phyloP scores from a whole-genome alignment of 2,329 filamentous ascomycete species.

The Chaetomiaceae sp. region DNA sequence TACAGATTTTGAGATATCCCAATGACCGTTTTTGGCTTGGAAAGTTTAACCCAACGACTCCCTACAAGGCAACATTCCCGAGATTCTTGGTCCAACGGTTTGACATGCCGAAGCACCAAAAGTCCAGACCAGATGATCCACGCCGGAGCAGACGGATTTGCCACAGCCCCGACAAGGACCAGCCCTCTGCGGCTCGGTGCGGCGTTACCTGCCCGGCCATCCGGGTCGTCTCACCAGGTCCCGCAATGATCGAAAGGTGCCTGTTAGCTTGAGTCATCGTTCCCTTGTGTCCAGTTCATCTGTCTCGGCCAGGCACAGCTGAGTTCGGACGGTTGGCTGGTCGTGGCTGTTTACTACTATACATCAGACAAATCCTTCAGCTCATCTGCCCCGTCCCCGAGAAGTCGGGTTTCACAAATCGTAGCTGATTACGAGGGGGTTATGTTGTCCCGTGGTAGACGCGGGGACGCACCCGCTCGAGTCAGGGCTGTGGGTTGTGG shows the following conservation, averaged over 20 bases:
- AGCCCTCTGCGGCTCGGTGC: conserved; percentile 1
- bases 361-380: neutral
- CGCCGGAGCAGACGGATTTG: neutral
- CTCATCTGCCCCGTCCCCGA: neutral
- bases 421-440: neutral
- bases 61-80: no score
- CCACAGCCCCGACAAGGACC: neutral
- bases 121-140: neutral
- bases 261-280: no score
- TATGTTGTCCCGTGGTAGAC: neutral
- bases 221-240: neutral
- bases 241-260: neutral
- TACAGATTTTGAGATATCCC: no score
- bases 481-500: neutral
- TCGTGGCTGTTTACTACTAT: neutral
- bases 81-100: no score
- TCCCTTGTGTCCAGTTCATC: neutral
- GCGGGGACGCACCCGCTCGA: neutral
- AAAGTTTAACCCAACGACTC: no score
- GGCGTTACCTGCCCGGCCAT: neutral
- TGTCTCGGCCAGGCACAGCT: neutral
- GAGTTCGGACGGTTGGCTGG: neutral
- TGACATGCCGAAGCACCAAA: neutral
- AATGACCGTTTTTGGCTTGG: no score
- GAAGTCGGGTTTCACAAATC: neutral